Evolutionary conservation across 2,329 filamentous ascomycete species (phyloP).

Genomic region (Xylariaceae sp.): DNA sequence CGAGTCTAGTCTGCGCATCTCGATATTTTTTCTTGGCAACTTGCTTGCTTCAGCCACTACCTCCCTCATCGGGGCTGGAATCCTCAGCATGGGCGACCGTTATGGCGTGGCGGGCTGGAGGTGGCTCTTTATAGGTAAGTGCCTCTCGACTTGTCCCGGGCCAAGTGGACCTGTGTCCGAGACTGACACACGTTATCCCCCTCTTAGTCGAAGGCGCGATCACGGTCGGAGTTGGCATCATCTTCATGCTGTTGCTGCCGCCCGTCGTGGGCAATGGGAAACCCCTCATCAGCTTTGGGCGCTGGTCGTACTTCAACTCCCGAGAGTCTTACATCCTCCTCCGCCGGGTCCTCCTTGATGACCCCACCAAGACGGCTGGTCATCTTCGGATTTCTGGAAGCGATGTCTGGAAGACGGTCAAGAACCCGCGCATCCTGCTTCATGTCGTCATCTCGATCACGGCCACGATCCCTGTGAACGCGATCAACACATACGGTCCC

Average conservation of each 20-base stretch:
- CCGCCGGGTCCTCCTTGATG: conserved; percentile 30
- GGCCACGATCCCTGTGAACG: conserved; percentile 12
- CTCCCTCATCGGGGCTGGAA: conserved; percentile 39
- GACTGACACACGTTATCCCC: too few relatives aligned
- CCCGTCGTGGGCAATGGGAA: conserved; percentile 27
- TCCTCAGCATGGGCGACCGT: conserved; percentile 35
- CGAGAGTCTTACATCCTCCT: conserved; percentile 34
- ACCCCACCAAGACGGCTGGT: conserved; percentile 29
- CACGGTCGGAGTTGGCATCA: conserved; percentile 23
- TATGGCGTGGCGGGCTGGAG: conserved; percentile 39
- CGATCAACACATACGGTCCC: conserved; percentile 22
- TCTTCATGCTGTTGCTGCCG: conserved; percentile 33
- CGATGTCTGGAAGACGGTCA: conserved; percentile 27
- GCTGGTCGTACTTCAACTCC: conserved; percentile 34
- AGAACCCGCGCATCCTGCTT: conserved; percentile 20
- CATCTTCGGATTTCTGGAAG: conserved; percentile 28
- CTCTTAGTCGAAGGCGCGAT: conserved; percentile 21
- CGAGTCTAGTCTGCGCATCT: conserved; percentile 38
- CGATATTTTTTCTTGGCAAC: conserved; percentile 47
- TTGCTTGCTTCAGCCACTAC: conserved; percentile 42
- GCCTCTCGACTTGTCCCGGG: background rate
- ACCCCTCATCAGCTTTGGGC: conserved; percentile 26
- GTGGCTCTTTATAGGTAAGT: conserved; percentile 41
- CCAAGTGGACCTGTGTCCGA: too few relatives aligned
- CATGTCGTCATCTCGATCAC: conserved; percentile 20